phyloP scores from a whole-genome alignment of 2,329 filamentous ascomycete genomes.

The Pseudophaeomoniella oleicola region DNA sequence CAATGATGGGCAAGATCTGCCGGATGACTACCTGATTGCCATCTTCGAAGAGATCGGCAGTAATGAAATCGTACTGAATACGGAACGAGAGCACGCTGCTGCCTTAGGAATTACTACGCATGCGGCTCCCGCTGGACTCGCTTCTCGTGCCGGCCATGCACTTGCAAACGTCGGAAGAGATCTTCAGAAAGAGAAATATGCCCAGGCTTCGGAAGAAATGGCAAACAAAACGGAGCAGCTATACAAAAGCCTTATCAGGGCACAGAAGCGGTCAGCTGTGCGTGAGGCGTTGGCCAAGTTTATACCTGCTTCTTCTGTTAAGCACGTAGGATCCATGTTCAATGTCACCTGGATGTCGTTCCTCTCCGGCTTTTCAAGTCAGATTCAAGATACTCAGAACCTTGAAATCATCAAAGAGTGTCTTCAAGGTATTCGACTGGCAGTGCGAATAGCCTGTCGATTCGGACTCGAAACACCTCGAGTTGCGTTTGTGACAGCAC shows the following conservation, averaged over 20 bases:
- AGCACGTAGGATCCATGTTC: slow-evolving; percentile 96
- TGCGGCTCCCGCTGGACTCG: slow-evolving; percentile 49
- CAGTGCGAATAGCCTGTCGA: slow-evolving; percentile 80
- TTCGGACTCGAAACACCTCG: slow-evolving; percentile 89
- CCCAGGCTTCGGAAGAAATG: slow-evolving; percentile 94
- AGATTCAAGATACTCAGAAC: slow-evolving; percentile 87
- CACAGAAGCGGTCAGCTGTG: slow-evolving; percentile 66
- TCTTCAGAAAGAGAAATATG: slow-evolving; percentile 79
- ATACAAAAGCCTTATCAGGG: slow-evolving; percentile 84
- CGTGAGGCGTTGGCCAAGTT: slow-evolving; percentile 56
- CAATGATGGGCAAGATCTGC: slow-evolving; percentile 88
- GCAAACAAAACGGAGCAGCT: slow-evolving; percentile 65
- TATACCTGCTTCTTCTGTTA: slow-evolving; percentile 84
- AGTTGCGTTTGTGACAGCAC: slow-evolving; percentile 83
- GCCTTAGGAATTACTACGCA: slow-evolving; percentile 53
- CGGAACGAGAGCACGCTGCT: slow-evolving; percentile 78
- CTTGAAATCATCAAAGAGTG: slow-evolving; percentile 83
- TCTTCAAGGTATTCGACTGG: slow-evolving; percentile 88
- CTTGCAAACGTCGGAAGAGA: slow-evolving; percentile 86
- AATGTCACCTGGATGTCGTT: slow-evolving; percentile 99
- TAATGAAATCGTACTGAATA: slow-evolving; percentile 90
- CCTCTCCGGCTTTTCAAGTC: slow-evolving; percentile 82
- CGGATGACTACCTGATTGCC: slow-evolving; percentile 73
- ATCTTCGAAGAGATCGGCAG: slow-evolving; percentile 87
- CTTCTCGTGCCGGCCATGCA: slow-evolving; percentile 73